Evolutionary conservation across 2,329 filamentous ascomycete species (phyloP).

Genomic region (Annulohypoxylon truncatum): DNA sequence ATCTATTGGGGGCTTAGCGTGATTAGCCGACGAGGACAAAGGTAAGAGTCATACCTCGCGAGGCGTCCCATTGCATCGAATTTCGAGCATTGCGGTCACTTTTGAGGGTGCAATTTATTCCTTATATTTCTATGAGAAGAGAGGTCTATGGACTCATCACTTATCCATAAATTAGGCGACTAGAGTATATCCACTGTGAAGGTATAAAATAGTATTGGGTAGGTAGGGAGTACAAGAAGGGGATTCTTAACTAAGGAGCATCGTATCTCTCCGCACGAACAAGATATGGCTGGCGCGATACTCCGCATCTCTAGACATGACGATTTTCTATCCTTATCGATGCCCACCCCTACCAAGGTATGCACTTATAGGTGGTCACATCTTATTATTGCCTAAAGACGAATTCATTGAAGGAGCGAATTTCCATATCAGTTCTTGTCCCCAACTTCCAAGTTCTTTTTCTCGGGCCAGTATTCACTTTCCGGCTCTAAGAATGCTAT

Average conservation of each 20-base stretch:
- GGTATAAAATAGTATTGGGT: background rate
- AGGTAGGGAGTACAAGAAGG: too few species aligned
- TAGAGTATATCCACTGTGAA: background rate
- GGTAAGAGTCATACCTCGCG: slow-evolving; percentile 30
- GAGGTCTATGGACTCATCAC: background rate
- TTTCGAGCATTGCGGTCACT: slow-evolving; percentile 34
- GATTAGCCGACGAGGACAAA: background rate
- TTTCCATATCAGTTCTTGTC: background rate
- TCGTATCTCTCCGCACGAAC: slow-evolving; percentile 9
- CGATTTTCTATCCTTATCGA: too few species aligned
- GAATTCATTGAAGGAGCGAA: background rate
- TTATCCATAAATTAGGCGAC: background rate
- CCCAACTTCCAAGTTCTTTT: background rate
- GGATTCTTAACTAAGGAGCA: background rate
- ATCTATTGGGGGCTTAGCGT: slow-evolving; percentile 45
- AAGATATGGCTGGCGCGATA: background rate
- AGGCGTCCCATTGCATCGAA: slow-evolving; percentile 35
- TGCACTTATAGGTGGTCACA: too few species aligned
- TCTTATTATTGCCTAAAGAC: background rate
- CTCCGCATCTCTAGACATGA: background rate
- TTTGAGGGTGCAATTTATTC: background rate
- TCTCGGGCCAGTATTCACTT: too few species aligned
- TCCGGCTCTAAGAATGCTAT: too few species aligned
- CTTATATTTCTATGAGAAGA: background rate
- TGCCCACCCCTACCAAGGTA: too few species aligned